These are phyloP conservation scores for Podaxis pistillaris DNA, from an alignment of 768 basidiomycete genomes.

Conservation along the genomic window DNA sequence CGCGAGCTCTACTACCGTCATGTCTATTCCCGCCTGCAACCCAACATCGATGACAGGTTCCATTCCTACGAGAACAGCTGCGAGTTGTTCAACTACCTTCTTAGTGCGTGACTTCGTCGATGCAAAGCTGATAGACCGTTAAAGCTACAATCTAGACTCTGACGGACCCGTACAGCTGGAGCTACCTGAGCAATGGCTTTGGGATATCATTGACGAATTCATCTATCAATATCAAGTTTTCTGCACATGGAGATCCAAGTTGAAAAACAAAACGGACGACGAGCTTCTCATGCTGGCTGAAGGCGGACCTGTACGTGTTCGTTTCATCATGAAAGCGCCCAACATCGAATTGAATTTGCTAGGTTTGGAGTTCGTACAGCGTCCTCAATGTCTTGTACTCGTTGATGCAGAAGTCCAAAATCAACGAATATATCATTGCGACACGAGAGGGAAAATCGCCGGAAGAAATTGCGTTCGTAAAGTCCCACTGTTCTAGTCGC, in stretches of 20 bases:
- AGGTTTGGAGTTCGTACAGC: slow-evolving; percentile 98
- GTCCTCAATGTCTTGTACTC: slow-evolving; percentile 98
- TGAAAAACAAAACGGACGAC: slow-evolving; percentile 85
- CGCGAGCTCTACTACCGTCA: slow-evolving; percentile 95
- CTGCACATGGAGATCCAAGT: slow-evolving; percentile 86
- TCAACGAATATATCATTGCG: slow-evolving; percentile 90
- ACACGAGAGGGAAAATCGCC: slow-evolving; percentile 74
- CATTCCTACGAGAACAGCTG: slow-evolving; percentile 98
- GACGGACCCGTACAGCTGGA: slow-evolving; percentile 92
- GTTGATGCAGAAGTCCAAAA: slow-evolving; percentile 94
- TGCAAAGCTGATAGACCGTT: not conserved
- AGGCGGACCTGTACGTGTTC: slow-evolving; percentile 53
- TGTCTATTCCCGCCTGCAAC: slow-evolving; percentile 92
- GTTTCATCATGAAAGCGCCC: not conserved
- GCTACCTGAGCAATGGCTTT: slow-evolving; percentile 96
- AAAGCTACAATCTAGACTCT: slow-evolving; percentile 55
- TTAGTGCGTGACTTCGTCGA: slow-evolving; percentile 56
- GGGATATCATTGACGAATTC: slow-evolving; percentile 97
- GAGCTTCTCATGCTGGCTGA: slow-evolving; percentile 82
- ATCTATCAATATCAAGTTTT: slow-evolving; percentile 99
- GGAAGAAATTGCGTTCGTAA: slow-evolving; percentile 80
- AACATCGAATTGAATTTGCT: not conserved
- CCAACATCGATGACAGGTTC: slow-evolving; percentile 96
- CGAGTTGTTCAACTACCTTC: slow-evolving; percentile 95
- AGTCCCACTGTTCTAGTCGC: not conserved